phyloP scores from a whole-genome alignment of 106 monocot genomes.

The Hemerocallis citrina region DNA sequence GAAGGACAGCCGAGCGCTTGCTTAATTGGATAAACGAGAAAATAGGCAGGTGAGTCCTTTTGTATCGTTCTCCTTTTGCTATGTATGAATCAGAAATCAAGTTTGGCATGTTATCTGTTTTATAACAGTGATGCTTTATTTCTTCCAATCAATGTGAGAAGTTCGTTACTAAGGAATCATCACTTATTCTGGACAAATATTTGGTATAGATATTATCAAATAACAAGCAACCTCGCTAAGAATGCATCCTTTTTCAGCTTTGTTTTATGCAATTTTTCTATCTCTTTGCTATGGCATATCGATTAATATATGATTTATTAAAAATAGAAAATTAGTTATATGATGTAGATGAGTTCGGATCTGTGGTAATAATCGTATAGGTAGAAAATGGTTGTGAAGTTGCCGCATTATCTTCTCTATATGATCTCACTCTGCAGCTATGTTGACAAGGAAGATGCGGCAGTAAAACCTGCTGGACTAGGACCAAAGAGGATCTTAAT shows the following conservation, averaged over 20 bases:
- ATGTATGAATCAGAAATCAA: not conserved
- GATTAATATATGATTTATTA: no score
- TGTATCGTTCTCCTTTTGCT: not conserved
- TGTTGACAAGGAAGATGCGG: no score
- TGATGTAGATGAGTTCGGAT: no score
- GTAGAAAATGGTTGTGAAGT: no score
- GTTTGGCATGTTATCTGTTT: not conserved
- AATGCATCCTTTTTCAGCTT: not conserved
- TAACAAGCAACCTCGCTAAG: not conserved
- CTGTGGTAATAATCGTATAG: no score
- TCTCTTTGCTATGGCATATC: no score
- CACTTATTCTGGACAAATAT: not conserved
- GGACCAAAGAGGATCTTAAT: no score
- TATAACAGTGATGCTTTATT: not conserved
- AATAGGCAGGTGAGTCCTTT: constrained; percentile 54
- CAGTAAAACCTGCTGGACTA: no score
- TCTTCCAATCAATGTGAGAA: not conserved
- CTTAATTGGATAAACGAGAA: constrained; percentile 91
- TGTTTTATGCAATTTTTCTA: not conserved
- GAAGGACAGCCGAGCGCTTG: constrained; percentile 65
- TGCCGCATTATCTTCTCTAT: no score
- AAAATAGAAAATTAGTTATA: no score
- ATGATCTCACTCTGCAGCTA: no score
- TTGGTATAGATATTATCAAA: not conserved
- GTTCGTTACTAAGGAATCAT: not conserved